phyloP scores from a whole-genome alignment of 768 basidiomycete genomes.

The Russula sp. region DNA sequence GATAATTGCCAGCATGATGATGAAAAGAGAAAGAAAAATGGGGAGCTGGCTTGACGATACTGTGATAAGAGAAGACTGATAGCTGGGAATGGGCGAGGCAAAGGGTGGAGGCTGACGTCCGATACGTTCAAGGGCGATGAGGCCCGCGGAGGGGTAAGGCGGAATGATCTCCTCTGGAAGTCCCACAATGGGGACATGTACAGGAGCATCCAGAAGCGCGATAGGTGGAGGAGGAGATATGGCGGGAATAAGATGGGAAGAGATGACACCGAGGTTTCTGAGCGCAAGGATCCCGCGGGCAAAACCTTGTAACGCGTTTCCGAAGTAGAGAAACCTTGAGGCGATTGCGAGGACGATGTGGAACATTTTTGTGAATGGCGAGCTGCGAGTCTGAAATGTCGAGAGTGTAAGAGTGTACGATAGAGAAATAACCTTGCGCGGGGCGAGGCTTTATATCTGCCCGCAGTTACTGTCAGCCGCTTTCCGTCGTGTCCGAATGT shows the following conservation, averaged over 20 bases:
- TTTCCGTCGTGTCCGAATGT: too few species aligned
- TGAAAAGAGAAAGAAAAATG: background rate
- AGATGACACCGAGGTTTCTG: conserved; percentile 1
- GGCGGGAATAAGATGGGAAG: background rate
- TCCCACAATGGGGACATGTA: background rate
- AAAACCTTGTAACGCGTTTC: conserved; percentile 8
- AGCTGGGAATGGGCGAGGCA: background rate
- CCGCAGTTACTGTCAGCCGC: too few species aligned
- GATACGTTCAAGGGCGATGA: background rate
- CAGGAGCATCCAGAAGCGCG: conserved; percentile 2
- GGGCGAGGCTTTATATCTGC: too few species aligned
- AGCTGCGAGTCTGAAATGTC: background rate
- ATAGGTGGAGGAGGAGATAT: conserved; percentile 2
- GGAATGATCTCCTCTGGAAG: background rate
- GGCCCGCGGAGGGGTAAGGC: background rate
- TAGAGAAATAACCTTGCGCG: background rate
- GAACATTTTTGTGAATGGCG: conserved; percentile 4
- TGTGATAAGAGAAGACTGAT: conserved; percentile 11
- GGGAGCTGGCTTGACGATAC: background rate
- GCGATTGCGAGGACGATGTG: conserved; percentile 14
- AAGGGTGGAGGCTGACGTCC: background rate
- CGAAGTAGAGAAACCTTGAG: conserved; percentile 12
- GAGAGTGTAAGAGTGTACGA: background rate
- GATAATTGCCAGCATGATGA: conserved; percentile 4
- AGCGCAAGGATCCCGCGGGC: conserved; percentile 14